phyloP scores from a whole-genome alignment of 2,329 filamentous ascomycete genomes.

The Ophiostoma sp. region DNA sequence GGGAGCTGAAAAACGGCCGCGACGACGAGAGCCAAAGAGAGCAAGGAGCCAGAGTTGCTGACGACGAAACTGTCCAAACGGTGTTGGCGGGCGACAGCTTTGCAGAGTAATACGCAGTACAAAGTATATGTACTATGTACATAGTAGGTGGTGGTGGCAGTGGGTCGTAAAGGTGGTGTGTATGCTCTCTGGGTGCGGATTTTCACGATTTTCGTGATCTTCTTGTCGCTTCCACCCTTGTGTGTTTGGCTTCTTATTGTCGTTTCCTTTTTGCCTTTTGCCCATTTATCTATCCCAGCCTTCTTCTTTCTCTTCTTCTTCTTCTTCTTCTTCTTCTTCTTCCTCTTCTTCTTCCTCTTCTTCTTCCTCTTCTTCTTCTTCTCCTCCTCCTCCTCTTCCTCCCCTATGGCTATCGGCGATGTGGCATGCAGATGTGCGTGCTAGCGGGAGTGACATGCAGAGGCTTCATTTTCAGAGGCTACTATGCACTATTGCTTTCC shows the following conservation, averaged over 20 bases:
- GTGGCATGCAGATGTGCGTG: neutral
- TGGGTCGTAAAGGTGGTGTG: neutral
- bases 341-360: neutral
- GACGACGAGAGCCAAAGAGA: neutral
- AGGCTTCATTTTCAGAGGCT: neutral
- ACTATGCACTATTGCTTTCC: neutral
- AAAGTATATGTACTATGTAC: neutral
- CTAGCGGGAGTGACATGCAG: conserved; percentile 3
- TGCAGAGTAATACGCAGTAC: neutral
- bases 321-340: too few species aligned
- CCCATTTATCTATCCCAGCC: too few species aligned
- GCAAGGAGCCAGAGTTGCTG: neutral
- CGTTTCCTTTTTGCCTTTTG: neutral
- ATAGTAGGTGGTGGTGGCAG: neutral
- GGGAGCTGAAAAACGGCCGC: neutral
- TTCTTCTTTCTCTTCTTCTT: too few species aligned
- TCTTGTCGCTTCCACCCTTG: neutral
- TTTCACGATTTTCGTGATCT: conserved; percentile 5
- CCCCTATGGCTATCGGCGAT: neutral
- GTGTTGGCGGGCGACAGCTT: neutral
- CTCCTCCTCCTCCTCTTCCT: neutral
- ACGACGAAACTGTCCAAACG: neutral
- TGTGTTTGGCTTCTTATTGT: neutral
- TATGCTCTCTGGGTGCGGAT: neutral
- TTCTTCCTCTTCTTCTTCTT: too few species aligned